Percentiles rank a stretch among this genome's conserved stretches.
Evolutionary conservation across 129 eudicot genomes (phyloP).

Genomic region (Scalesia atractyloides): DNA sequence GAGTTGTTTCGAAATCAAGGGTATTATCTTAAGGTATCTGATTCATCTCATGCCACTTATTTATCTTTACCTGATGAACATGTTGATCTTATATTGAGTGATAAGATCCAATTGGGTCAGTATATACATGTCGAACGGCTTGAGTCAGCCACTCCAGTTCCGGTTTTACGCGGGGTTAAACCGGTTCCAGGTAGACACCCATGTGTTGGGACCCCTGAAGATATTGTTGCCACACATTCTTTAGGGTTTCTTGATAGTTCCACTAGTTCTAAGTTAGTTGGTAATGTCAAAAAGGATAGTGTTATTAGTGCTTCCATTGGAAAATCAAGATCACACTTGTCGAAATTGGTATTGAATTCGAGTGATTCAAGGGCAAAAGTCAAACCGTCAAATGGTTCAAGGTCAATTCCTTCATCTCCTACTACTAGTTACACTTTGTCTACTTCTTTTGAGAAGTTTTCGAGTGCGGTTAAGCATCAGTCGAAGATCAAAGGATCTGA

Average conservation of each 20-base stretch:
- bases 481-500: constrained; percentile 72
- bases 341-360: constrained; percentile 48
- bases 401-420: constrained; percentile 88
- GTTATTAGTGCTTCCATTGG: constrained; percentile 20
- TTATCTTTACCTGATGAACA: constrained; percentile 88
- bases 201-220: constrained; percentile 87
- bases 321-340: constrained; percentile 67
- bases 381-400: constrained; percentile 47
- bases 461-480: constrained; percentile 75
- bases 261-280: constrained; percentile 40
- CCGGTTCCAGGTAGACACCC: constrained; percentile 89
- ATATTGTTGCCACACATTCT: constrained; percentile 77
- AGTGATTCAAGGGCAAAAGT: constrained; percentile 51
- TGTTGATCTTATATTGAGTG: constrained; percentile 76
- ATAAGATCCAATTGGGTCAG: constrained; percentile 88
- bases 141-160: constrained; percentile 78
- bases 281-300: constrained; percentile 43
- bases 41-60: constrained; percentile 95
- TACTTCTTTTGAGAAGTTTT: constrained; percentile 83
- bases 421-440: constrained; percentile 87
- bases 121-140: constrained; percentile 77
- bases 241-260: constrained; percentile 56
- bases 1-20: constrained; percentile 84
- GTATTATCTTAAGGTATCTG: constrained; percentile 90
- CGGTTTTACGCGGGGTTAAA: constrained; percentile 72